phyloP scores from a whole-genome alignment of 768 basidiomycete species.

The Cytidiella melzeri region DNA sequence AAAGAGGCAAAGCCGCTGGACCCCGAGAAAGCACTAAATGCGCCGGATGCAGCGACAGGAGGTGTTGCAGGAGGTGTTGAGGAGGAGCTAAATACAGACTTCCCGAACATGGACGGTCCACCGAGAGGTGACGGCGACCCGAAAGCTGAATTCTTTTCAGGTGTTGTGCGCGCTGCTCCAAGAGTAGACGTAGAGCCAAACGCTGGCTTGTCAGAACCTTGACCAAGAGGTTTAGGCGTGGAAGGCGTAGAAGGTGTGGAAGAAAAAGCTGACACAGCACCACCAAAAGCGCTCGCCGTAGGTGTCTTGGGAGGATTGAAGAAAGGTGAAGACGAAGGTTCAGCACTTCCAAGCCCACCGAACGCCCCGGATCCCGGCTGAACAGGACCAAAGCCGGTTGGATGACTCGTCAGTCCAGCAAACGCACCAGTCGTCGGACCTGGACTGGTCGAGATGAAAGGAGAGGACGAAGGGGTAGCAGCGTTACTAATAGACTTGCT shows the following conservation, averaged over 20 bases:
- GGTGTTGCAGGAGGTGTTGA: slow-evolving; percentile 3
- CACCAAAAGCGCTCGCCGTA: slow-evolving; percentile 3
- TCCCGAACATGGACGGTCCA: slow-evolving; percentile 4
- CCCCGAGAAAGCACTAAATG: slow-evolving; percentile 34
- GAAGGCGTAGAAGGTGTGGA: slow-evolving; percentile 3
- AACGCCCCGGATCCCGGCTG: slow-evolving; percentile 32
- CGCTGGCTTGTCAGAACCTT: slow-evolving; percentile 8
- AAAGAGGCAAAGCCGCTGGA: slow-evolving; percentile 38
- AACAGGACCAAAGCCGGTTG: slow-evolving; percentile 5
- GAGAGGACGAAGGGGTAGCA: neutral
- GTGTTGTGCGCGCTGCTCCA: slow-evolving; percentile 11
- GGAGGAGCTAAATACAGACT: slow-evolving; percentile 15
- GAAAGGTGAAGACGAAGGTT: slow-evolving; percentile 17
- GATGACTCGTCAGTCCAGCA: slow-evolving; percentile 11
- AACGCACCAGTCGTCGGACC: slow-evolving; percentile 13
- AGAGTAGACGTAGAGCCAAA: slow-evolving; percentile 23
- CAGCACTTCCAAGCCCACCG: slow-evolving; percentile 8
- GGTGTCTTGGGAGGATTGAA: slow-evolving; percentile 15
- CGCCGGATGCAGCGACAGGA: slow-evolving; percentile 22
- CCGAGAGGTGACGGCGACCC: slow-evolving; percentile 18
- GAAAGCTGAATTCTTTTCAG: slow-evolving; percentile 15
- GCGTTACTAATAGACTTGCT: neutral
- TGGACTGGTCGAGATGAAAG: neutral
- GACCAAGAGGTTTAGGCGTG: neutral
- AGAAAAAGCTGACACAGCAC: slow-evolving; percentile 6